A percentile compares a stretch with the other conserved stretches of the same genome.
These are phyloP conservation scores for Pythium volutum DNA, from an alignment of 352 stramenopile genomes.

Conservation along the genomic window DNA sequence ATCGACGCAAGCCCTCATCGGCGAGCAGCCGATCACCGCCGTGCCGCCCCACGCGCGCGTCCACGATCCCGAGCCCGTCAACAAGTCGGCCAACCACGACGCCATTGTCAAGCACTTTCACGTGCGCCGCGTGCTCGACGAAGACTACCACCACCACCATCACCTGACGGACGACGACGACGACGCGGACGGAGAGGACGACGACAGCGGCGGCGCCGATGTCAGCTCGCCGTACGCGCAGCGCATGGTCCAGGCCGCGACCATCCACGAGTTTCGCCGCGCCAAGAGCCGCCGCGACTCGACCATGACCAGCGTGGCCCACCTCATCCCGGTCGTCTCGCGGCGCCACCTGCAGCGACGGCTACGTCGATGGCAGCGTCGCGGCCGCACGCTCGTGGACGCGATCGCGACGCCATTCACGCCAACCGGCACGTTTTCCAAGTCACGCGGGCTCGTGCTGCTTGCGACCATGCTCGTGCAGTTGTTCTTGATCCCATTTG, in stretches of 20 bases:
- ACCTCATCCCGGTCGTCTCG: constrained; percentile 20
- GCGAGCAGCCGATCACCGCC: not conserved
- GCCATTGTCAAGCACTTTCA: constrained; percentile 27
- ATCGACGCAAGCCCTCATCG: not conserved
- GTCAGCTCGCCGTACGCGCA: constrained; percentile 6
- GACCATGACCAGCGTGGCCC: constrained; percentile 1
- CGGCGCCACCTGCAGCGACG: constrained; percentile 4
- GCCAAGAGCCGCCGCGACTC: constrained; percentile 18
- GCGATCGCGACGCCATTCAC: constrained; percentile 11
- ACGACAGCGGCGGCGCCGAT: not conserved
- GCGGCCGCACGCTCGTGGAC: not conserved
- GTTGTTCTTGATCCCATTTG: constrained; percentile 21
- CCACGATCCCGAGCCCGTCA: not conserved
- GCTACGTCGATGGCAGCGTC: not conserved
- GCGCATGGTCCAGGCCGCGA: constrained; percentile 25
- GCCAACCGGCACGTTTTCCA: constrained; percentile 14
- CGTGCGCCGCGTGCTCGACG: constrained; percentile 15
- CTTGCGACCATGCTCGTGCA: constrained; percentile 18
- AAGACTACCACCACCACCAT: not conserved
- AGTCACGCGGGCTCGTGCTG: constrained; percentile 7
- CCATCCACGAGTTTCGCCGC: constrained; percentile 24
- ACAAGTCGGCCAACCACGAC: constrained; percentile 22
- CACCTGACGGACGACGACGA: constrained; percentile 14
- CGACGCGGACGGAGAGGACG: not conserved
- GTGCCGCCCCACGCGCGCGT: not conserved